Evolutionary conservation across 1,284 basidiomycete genomes (phyloP).

Genomic region (Trametes sp.): DNA sequence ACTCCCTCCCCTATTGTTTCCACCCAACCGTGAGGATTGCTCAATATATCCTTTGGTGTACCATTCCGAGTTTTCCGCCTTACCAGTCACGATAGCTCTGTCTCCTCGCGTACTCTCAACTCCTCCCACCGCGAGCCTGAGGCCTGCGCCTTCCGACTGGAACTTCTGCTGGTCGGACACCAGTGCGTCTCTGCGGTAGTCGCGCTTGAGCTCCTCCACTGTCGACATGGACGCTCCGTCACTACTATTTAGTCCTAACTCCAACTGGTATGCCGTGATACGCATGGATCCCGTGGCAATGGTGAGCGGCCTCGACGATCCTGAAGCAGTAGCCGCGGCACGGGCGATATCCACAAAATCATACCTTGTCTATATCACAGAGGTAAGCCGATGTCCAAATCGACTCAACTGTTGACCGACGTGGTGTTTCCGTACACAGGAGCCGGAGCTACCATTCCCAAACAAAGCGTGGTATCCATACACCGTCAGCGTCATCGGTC

Average conservation of each 20-base stretch:
- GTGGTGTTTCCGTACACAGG: not conserved
- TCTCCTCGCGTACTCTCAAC: too few species aligned
- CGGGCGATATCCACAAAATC: not conserved
- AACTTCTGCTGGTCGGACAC: too few species aligned
- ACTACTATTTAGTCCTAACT: not conserved
- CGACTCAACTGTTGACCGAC: not conserved
- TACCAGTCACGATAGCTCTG: too few species aligned
- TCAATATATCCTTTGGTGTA: too few species aligned
- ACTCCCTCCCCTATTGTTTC: too few species aligned
- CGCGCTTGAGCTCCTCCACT: too few species aligned
- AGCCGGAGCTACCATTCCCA: conserved; percentile 8
- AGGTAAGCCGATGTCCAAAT: not conserved
- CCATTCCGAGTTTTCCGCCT: too few species aligned
- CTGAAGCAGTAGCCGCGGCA: not conserved
- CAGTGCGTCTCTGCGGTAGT: too few species aligned
- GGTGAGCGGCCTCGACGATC: conserved; percentile 5
- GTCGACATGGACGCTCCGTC: too few species aligned
- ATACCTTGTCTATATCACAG: conserved; percentile 6
- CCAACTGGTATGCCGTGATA: conserved; percentile 4
- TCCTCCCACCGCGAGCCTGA: too few species aligned
- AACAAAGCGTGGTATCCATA: conserved; percentile 5
- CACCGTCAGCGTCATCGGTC: not conserved
- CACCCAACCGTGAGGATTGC: too few species aligned
- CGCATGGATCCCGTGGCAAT: conserved; percentile 13
- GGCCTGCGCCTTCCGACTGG: too few species aligned